These are phyloP conservation scores for Oryza longistaminata DNA, from an alignment of 176 grass and related monocot species.

Conservation along the genomic window DNA sequence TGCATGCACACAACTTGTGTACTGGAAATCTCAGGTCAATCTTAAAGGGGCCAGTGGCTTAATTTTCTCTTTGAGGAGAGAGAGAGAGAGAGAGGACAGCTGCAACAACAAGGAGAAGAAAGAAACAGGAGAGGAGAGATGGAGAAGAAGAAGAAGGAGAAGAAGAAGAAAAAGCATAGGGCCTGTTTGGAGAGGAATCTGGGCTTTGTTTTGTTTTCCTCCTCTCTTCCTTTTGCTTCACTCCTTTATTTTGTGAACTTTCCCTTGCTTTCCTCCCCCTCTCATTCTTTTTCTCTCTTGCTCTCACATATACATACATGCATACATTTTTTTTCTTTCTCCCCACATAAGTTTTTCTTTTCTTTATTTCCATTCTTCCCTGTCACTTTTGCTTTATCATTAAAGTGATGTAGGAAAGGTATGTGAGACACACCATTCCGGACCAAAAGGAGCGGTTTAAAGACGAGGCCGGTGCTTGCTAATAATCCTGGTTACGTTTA, in stretches of 20 bases:
- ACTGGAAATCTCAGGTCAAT: constrained; percentile 47
- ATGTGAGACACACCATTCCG: constrained; percentile 37
- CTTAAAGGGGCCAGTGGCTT: constrained; percentile 40
- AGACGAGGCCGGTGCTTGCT: constrained; percentile 39
- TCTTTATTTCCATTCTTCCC: constrained; percentile 44
- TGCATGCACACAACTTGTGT: constrained; percentile 34
- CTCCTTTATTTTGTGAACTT: constrained; percentile 65
- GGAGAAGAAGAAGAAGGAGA: not conserved
- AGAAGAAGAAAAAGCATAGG: constrained; percentile 51
- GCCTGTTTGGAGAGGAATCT: constrained; percentile 66
- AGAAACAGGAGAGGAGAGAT: constrained; percentile 17
- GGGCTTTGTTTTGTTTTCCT: constrained; percentile 71
- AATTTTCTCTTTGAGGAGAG: constrained; percentile 42
- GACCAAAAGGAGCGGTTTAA: constrained; percentile 53
- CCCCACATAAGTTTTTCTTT: not conserved
- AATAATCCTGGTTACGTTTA: constrained; percentile 36
- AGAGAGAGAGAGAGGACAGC: not conserved
- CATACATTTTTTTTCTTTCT: not conserved
- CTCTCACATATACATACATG: not conserved
- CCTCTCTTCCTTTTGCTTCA: constrained; percentile 64
- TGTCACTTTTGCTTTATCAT: constrained; percentile 59
- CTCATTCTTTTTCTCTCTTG: constrained; percentile 50
- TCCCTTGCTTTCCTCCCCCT: constrained; percentile 57
- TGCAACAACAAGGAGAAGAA: not conserved
- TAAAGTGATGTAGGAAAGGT: constrained; percentile 56